A percentile compares a stretch with the other conserved stretches of the same genome.
phyloP scores from a whole-genome alignment of 352 stramenopile species.

The Globisporangium camurandrum region DNA sequence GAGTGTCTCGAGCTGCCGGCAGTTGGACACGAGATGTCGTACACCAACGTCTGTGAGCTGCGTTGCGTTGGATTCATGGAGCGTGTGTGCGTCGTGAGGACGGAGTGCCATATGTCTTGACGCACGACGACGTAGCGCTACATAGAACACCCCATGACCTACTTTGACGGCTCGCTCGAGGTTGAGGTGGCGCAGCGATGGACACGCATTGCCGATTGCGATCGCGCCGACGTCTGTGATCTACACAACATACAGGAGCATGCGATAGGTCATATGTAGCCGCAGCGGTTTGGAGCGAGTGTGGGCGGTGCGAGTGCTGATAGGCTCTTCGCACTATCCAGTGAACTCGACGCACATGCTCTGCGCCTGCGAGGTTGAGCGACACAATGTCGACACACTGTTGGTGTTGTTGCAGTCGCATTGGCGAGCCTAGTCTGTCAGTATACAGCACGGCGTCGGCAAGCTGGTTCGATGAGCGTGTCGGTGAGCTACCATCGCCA shows the following conservation, averaged over 20 bases:
- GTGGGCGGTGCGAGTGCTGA: neutral
- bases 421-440: neutral
- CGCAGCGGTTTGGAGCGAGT: neutral
- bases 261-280: neutral
- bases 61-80: neutral
- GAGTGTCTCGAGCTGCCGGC: constrained; percentile 39
- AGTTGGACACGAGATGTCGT: constrained; percentile 40
- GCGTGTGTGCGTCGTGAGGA: neutral
- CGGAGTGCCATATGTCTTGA: no score
- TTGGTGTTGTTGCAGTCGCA: neutral
- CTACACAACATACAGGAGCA: constrained; percentile 7
- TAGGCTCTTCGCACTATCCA: neutral
- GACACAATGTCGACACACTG: neutral
- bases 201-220: constrained; percentile 9
- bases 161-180: constrained; percentile 12
- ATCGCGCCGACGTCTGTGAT: constrained; percentile 13
- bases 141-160: neutral
- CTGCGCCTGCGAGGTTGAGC: constrained; percentile 53
- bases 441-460: constrained; percentile 2
- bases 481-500: constrained; percentile 19
- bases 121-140: no score
- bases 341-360: constrained; percentile 27
- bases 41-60: constrained; percentile 58
- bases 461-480: constrained; percentile 6
- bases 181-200: constrained; percentile 5